A percentile compares a stretch with the other conserved stretches of the same genome.
phyloP scores from a whole-genome alignment of 306 rosid genomes.

The Heteromeles arbutifolia region DNA sequence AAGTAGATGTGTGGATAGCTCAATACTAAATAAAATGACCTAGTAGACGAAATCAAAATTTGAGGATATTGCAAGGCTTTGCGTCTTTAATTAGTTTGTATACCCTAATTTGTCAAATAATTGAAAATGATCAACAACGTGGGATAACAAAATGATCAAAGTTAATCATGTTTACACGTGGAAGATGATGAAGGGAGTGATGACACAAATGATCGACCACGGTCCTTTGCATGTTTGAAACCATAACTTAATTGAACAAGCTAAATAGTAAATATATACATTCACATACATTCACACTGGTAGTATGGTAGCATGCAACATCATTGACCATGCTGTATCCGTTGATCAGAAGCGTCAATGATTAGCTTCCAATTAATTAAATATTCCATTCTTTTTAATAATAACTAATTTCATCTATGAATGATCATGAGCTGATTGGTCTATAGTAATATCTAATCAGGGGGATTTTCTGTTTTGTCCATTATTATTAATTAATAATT shows the following conservation, averaged over 20 bases:
- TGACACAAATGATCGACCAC: not conserved
- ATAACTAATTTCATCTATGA: not conserved
- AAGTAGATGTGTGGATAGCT: no score
- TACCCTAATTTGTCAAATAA: not conserved
- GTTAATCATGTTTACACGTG: slow-evolving; percentile 58
- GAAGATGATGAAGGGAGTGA: slow-evolving; percentile 19
- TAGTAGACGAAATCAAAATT: no score
- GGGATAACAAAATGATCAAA: slow-evolving; percentile 13
- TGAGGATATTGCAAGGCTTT: not conserved
- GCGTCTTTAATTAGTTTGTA: not conserved
- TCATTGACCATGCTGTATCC: not conserved
- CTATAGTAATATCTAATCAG: not conserved
- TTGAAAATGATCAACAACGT: not conserved
- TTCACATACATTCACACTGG: not conserved
- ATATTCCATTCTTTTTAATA: not conserved
- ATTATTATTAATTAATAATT: not conserved
- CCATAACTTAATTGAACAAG: not conserved
- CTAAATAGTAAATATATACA: not conserved
- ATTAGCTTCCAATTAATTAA: not conserved
- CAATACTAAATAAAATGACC: no score
- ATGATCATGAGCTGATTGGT: not conserved
- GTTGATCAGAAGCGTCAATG: not conserved
- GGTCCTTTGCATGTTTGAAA: slow-evolving; percentile 6
- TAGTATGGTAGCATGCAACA: not conserved
- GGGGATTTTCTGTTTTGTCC: not conserved